These are phyloP conservation scores for Zasmidium angulare DNA, from an alignment of 2,329 filamentous ascomycete species.

Conservation along the genomic window DNA sequence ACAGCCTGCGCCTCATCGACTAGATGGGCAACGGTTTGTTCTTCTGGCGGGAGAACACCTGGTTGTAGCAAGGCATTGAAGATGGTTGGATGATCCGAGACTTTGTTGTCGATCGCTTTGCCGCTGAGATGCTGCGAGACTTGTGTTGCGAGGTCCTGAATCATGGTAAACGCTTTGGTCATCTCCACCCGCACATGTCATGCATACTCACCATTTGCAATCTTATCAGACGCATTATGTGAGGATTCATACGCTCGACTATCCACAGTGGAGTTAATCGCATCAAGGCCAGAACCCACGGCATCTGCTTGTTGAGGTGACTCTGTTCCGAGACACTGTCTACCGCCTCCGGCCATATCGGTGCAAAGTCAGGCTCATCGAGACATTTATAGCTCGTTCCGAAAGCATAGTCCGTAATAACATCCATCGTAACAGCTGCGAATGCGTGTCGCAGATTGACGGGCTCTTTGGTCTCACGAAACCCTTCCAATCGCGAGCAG, in stretches of 20 bases:
- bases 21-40: constrained; percentile 11
- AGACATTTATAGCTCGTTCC: constrained; percentile 9
- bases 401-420: constrained; percentile 15
- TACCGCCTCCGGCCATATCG: constrained; percentile 11
- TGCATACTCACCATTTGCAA: constrained; percentile 9
- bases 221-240: constrained; percentile 13
- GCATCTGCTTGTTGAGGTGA: constrained; percentile 16
- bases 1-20: constrained; percentile 13
- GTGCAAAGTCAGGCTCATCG: constrained; percentile 12
- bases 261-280: constrained; percentile 10
- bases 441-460: constrained; percentile 16
- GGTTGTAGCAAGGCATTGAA: constrained; percentile 8
- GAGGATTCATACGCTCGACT: constrained; percentile 11
- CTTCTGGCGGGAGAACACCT: constrained; percentile 5
- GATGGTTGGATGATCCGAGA: constrained; percentile 9
- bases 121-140: constrained; percentile 9
- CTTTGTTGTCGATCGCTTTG: constrained; percentile 3
- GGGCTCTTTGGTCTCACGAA: constrained; percentile 3
- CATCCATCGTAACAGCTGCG: constrained; percentile 11
- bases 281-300: constrained; percentile 10
- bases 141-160: constrained; percentile 7
- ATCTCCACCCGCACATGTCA: no score
- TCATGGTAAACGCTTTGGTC: not conserved
- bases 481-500: constrained; percentile 10
- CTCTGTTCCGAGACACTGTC: constrained; percentile 12